phyloP scores from a whole-genome alignment of 257 asterid species.

The Cynanchum wilfordii region DNA sequence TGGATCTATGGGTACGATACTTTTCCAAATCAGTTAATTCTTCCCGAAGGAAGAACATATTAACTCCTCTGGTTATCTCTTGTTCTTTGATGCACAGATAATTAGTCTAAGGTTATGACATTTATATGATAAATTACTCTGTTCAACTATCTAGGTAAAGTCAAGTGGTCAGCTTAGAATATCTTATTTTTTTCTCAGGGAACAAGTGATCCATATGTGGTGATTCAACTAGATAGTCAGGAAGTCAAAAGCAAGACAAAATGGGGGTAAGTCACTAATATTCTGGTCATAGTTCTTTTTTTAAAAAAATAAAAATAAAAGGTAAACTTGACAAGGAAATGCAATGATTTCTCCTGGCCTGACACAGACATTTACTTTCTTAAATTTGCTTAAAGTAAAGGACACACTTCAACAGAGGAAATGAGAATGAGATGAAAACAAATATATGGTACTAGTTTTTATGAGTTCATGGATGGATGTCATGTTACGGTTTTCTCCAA shows the following conservation, averaged over 20 bases:
- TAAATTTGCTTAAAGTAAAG: not conserved
- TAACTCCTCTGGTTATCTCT: constrained; percentile 6
- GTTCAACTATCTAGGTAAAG: not conserved
- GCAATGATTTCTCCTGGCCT: not conserved
- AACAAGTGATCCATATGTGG: constrained; percentile 96
- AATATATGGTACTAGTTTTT: not conserved
- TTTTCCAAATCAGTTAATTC: not conserved
- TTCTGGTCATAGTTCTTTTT: constrained; percentile 1
- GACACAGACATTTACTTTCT: not conserved
- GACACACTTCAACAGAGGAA: not conserved
- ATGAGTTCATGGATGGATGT: not conserved
- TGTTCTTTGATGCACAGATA: not conserved
- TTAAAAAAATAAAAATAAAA: not conserved
- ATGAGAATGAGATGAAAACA: not conserved
- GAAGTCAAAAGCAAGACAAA: constrained; percentile 77
- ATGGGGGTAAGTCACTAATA: constrained; percentile 79
- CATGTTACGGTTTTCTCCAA: not conserved
- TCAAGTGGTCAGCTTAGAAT: not conserved
- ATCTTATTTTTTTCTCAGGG: constrained; percentile 52
- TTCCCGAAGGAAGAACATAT: not conserved
- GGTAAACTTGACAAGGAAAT: not conserved
- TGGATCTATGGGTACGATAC: constrained; percentile 95
- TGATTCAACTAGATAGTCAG: constrained; percentile 74
- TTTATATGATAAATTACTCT: not conserved
- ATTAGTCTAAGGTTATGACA: not conserved